phyloP scores from a whole-genome alignment of 257 asterid species.

The Cinchona pubescens region DNA sequence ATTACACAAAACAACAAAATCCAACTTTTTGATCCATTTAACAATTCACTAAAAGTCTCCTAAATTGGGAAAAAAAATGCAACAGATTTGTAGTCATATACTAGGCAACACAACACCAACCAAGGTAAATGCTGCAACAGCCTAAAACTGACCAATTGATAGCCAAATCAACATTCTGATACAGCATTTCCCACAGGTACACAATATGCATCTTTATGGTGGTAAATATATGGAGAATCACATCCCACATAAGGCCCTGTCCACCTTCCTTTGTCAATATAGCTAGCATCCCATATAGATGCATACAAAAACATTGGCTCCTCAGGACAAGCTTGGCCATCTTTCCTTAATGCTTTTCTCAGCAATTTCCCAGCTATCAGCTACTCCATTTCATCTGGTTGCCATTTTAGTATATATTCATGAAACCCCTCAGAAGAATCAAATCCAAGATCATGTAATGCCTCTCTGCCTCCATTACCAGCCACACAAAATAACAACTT shows the following conservation, averaged over 20 bases:
- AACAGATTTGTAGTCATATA: background rate
- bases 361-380: background rate
- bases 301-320: conserved; percentile 1
- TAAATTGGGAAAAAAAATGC: background rate
- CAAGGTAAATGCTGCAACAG: background rate
- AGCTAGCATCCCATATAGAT: background rate
- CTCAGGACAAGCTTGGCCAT: background rate
- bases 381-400: background rate
- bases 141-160: background rate
- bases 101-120: background rate
- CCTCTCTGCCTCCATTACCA: background rate
- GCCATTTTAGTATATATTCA: background rate
- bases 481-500: background rate
- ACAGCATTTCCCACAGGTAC: background rate
- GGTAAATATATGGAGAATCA: background rate
- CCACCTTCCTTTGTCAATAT: conserved; percentile 1
- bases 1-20: conserved; percentile 11
- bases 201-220: background rate
- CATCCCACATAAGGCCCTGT: background rate
- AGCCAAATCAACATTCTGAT: conserved; percentile 2
- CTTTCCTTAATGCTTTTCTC: background rate
- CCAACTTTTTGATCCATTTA: conserved; percentile 12
- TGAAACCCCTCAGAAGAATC: background rate
- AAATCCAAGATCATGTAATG: background rate
- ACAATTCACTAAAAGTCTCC: background rate